Conservation (phyloP, 2,329 filamentous ascomycete species). For the Aspergillus melleus region DNA sequence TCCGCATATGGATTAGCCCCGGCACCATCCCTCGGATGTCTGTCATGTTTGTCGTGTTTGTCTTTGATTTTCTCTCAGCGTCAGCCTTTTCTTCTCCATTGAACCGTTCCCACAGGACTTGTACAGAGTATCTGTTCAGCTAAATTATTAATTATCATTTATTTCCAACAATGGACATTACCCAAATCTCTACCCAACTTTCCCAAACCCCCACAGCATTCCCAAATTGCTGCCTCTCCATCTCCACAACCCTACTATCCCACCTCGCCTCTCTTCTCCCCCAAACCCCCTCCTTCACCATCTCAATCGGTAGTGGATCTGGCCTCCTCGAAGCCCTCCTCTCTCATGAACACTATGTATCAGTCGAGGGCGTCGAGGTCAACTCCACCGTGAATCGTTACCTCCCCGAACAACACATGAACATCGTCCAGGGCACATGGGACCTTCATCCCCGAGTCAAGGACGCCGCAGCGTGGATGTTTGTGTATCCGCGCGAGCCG, state of each 20-base stretch:
- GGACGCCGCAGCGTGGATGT: slow-evolving; percentile 50
- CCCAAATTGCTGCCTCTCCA: slow-evolving; percentile 29
- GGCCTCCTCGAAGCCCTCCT: slow-evolving; percentile 53
- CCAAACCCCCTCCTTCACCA: slow-evolving; percentile 26
- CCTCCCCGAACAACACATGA: slow-evolving; percentile 43
- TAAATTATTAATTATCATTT: too few species aligned
- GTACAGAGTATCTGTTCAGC: too few species aligned
- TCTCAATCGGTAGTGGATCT: slow-evolving; percentile 53
- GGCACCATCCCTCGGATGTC: too few species aligned
- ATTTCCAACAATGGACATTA: slow-evolving; percentile 8
- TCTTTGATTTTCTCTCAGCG: too few species aligned
- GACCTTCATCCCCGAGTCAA: slow-evolving; percentile 44
- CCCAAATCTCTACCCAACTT: slow-evolving; percentile 17
- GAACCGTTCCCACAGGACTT: too few species aligned
- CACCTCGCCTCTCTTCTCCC: slow-evolving; percentile 25
- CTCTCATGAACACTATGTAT: slow-evolving; percentile 23
- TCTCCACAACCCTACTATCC: slow-evolving; percentile 26
- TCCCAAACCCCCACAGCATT: slow-evolving; percentile 20
- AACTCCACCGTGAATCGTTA: slow-evolving; percentile 46
- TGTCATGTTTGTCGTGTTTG: too few species aligned
- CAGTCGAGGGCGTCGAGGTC: slow-evolving; percentile 52
- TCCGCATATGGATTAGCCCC: too few species aligned
- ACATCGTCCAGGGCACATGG: slow-evolving; percentile 47
- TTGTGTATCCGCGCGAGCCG: slow-evolving; percentile 55
- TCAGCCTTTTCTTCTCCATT: too few species aligned